Evolutionary conservation across 768 basidiomycete species (phyloP).

Genomic region (Boletus tylopilopsis): DNA sequence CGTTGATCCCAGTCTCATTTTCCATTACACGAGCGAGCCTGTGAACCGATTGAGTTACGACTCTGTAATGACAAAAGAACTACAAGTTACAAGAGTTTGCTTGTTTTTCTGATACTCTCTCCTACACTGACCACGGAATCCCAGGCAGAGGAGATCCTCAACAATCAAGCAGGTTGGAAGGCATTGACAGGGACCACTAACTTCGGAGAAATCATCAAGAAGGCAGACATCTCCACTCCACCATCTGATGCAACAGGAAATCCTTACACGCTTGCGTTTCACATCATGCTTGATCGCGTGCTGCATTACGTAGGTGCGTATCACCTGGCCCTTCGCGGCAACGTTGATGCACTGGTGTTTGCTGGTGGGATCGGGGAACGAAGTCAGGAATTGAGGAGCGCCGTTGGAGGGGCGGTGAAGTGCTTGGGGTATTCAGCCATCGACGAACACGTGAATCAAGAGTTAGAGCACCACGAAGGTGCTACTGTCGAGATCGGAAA

Average conservation of each 20-base stretch:
- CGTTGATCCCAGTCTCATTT: slow-evolving; percentile 83
- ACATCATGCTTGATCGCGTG: slow-evolving; percentile 76
- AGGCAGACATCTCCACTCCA: slow-evolving; percentile 30
- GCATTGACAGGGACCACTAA: slow-evolving; percentile 78
- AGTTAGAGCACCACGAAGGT: slow-evolving; percentile 34
- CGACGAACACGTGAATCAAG: slow-evolving; percentile 44
- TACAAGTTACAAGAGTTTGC: slow-evolving; percentile 51
- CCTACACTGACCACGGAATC: neutral
- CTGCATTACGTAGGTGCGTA: slow-evolving; percentile 71
- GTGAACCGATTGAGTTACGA: slow-evolving; percentile 50
- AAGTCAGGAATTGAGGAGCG: slow-evolving; percentile 55
- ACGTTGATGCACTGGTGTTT: slow-evolving; percentile 79
- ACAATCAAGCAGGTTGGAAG: slow-evolving; percentile 75
- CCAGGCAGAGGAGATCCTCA: slow-evolving; percentile 69
- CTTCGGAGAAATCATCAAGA: slow-evolving; percentile 63
- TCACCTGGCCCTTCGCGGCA: slow-evolving; percentile 62
- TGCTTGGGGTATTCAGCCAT: slow-evolving; percentile 62
- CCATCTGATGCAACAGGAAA: slow-evolving; percentile 27
- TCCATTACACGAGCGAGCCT: slow-evolving; percentile 65
- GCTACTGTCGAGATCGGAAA: slow-evolving; percentile 47
- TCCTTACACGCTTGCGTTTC: slow-evolving; percentile 60
- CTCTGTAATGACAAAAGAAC: slow-evolving; percentile 38
- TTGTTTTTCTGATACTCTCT: neutral
- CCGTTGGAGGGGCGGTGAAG: slow-evolving; percentile 47
- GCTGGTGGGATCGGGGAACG: slow-evolving; percentile 87